These are phyloP conservation scores for Aspergillus intermedius DNA, from an alignment of 2,329 filamentous ascomycete species.

Conservation along the genomic window DNA sequence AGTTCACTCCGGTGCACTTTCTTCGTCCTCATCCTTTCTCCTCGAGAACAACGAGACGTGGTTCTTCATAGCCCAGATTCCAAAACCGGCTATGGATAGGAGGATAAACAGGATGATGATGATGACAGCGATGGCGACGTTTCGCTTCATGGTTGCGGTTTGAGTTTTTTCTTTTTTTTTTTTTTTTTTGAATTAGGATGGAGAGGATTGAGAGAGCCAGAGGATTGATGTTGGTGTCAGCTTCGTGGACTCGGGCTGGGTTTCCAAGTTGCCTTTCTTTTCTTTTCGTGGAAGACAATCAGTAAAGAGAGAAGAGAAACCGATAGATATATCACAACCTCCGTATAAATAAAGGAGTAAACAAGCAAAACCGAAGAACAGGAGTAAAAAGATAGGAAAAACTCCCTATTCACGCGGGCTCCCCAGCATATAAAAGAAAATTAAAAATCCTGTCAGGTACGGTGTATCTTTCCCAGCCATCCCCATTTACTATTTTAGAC, in stretches of 20 bases:
- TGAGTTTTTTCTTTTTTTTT: slow-evolving; percentile 1
- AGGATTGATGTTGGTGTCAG: slow-evolving; percentile 1
- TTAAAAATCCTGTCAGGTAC: no score
- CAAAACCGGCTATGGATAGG: slow-evolving; percentile 37
- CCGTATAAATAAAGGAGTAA: no score
- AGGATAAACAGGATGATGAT: slow-evolving; percentile 45
- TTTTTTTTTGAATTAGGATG: neutral
- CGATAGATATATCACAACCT: no score
- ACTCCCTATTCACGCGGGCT: no score
- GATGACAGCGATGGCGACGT: slow-evolving; percentile 46
- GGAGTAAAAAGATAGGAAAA: no score
- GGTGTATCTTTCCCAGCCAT: no score
- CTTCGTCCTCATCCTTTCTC: slow-evolving; percentile 26
- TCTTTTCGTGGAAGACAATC: no score
- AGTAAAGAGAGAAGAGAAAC: no score
- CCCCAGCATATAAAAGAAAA: no score
- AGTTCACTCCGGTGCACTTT: slow-evolving; percentile 20
- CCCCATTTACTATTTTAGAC: no score
- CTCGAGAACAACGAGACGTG: slow-evolving; percentile 25
- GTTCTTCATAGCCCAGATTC: slow-evolving; percentile 30
- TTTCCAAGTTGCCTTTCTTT: no score
- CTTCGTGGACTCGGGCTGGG: neutral
- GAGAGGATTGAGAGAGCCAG: neutral
- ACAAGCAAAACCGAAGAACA: no score
- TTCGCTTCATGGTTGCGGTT: slow-evolving; percentile 29